Conservation (phyloP, 2,329 filamentous ascomycete genomes). For the Pestalotiopsis sp. region DNA sequence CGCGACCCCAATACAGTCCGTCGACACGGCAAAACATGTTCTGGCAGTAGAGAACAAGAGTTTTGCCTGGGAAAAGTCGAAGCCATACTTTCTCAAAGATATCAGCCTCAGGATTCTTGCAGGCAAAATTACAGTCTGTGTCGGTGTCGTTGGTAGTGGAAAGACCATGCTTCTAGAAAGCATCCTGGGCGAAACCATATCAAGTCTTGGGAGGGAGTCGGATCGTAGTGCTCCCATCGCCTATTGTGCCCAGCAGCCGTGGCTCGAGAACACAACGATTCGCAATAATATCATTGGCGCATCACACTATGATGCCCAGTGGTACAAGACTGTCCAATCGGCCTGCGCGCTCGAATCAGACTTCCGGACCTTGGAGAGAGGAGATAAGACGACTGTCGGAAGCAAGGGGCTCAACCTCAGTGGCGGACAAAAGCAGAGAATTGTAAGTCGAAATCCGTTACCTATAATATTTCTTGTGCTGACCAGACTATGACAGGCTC, state of each 20-base stretch:
- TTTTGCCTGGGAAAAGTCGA: slow-evolving; percentile 6
- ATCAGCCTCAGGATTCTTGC: slow-evolving; percentile 24
- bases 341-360: slow-evolving; percentile 31
- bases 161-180: slow-evolving; percentile 43
- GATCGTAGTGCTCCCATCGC: slow-evolving; percentile 26
- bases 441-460: slow-evolving; percentile 22
- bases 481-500: slow-evolving; percentile 25
- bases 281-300: slow-evolving; percentile 39
- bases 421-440: slow-evolving; percentile 19
- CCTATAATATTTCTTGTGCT: neutral
- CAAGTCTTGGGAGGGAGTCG: neutral
- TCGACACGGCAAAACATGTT: neutral
- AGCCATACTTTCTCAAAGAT: slow-evolving; percentile 22
- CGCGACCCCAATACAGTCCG: neutral
- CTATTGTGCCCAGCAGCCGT: slow-evolving; percentile 47
- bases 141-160: slow-evolving; percentile 46
- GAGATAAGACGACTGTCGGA: slow-evolving; percentile 30
- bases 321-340: slow-evolving; percentile 28
- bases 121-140: slow-evolving; percentile 35
- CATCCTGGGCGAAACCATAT: slow-evolving; percentile 37
- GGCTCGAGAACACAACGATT: slow-evolving; percentile 44
- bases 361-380: slow-evolving; percentile 25
- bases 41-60: neutral
- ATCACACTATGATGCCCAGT: slow-evolving; percentile 26
- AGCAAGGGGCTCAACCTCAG: slow-evolving; percentile 20